A percentile compares a stretch with the other conserved stretches of the same genome.
Conservation (phyloP, 139 green algal species). For the Micromonas commoda region DNA sequence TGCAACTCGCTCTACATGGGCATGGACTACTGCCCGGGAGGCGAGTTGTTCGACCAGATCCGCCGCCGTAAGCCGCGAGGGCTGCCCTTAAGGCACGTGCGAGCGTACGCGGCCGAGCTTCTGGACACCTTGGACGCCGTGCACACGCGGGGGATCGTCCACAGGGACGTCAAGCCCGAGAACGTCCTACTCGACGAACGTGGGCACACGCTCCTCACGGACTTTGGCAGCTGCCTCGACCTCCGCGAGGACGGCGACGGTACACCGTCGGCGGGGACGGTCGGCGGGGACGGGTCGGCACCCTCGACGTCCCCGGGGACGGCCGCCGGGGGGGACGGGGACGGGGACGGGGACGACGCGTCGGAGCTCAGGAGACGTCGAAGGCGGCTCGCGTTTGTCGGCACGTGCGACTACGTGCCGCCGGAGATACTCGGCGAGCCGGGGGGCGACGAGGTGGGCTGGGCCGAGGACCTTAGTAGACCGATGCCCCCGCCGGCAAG, state of each 20-base stretch:
- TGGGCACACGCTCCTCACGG: constrained; percentile 15
- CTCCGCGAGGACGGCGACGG: not conserved
- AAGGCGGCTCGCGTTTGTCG: constrained; percentile 6
- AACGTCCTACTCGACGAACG: constrained; percentile 26
- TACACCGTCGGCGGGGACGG: too few relatives aligned
- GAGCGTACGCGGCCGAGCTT: not conserved
- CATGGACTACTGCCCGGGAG: constrained; percentile 28
- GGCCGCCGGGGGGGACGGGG: not conserved
- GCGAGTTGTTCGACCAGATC: constrained; percentile 34
- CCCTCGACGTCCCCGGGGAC: too few relatives aligned
- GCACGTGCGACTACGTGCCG: constrained; percentile 6
- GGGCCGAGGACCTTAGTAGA: not conserved
- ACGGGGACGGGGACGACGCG: not conserved
- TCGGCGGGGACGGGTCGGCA: too few relatives aligned
- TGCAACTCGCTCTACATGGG: constrained; percentile 30
- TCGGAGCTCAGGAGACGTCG: not conserved
- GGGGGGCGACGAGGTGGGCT: not conserved
- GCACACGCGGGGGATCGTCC: constrained; percentile 20
- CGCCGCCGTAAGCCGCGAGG: not conserved
- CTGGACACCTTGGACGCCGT: constrained; percentile 22
- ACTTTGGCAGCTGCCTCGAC: constrained; percentile 21
- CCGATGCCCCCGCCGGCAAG: too few relatives aligned
- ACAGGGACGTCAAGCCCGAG: constrained; percentile 35
- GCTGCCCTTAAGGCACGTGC: too few relatives aligned
- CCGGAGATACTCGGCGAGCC: constrained; percentile 8